Conservation (phyloP, 2,329 filamentous ascomycete genomes). For the Aspergillus pseudotamarii region DNA sequence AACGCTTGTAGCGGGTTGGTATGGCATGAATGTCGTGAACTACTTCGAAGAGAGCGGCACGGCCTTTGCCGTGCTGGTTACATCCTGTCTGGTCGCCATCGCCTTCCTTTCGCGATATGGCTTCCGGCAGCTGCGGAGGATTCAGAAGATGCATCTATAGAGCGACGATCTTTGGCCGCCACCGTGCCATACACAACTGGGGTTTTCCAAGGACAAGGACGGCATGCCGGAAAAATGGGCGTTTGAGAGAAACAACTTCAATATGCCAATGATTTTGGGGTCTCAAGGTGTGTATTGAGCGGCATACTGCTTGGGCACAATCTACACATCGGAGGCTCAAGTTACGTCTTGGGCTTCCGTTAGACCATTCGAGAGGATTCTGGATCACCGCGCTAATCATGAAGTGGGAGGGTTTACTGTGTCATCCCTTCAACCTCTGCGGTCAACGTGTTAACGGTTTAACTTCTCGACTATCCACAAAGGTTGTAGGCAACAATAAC, state of each 20-base stretch:
- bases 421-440: background rate
- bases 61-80: constrained; percentile 29
- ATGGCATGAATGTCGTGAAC: constrained; percentile 44
- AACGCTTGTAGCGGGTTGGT: constrained; percentile 39
- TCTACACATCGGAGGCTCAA: no score
- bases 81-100: constrained; percentile 25
- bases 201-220: no score
- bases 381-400: no score
- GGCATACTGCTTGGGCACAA: no score
- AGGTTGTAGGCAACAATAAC: background rate
- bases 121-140: constrained; percentile 25
- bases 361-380: no score
- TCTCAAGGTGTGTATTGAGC: no score
- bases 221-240: no score
- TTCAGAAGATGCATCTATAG: constrained; percentile 26
- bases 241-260: no score
- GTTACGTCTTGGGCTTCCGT: no score
- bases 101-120: constrained; percentile 29
- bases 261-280: no score
- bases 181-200: background rate
- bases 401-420: background rate
- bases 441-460: background rate
- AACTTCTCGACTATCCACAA: background rate
- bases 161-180: background rate
- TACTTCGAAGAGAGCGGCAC: constrained; percentile 35